Evolutionary conservation across 768 basidiomycete species (phyloP).

Genomic region (Suillus tomentosus): DNA sequence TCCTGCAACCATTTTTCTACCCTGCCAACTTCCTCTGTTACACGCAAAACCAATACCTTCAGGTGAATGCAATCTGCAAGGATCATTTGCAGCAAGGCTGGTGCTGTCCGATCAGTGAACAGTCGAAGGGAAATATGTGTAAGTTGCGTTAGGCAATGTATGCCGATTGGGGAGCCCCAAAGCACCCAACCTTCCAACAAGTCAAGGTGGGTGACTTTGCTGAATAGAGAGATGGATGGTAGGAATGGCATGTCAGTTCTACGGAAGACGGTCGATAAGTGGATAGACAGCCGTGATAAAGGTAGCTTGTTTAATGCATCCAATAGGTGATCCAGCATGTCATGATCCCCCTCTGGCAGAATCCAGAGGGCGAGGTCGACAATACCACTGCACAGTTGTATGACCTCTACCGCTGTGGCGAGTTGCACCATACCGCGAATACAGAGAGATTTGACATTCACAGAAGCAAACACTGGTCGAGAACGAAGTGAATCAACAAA

Average conservation of each 20-base stretch:
- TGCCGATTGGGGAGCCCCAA: slow-evolving; percentile 7
- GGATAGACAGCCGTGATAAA: neutral
- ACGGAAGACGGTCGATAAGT: neutral
- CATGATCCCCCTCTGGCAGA: neutral
- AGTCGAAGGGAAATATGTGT: slow-evolving; percentile 6
- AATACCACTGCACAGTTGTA: slow-evolving; percentile 1
- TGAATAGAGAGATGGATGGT: slow-evolving; percentile 4
- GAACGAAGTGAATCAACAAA: no score
- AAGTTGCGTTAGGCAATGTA: neutral
- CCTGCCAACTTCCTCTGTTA: neutral
- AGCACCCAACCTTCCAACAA: slow-evolving; percentile 8
- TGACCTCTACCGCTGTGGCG: neutral
- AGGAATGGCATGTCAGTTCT: neutral
- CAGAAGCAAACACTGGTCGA: neutral
- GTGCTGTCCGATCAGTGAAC: neutral
- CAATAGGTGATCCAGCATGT: neutral
- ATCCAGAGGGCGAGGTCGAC: slow-evolving; percentile 1
- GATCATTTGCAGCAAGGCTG: neutral
- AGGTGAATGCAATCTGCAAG: neutral
- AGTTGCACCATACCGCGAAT: neutral
- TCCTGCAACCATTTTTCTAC: neutral
- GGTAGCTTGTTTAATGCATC: neutral
- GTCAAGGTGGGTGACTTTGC: slow-evolving; percentile 6
- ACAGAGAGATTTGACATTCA: neutral
- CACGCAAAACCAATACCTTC: neutral